Base-by-base conservation (phyloP, 805 yeast genomes). In the Schizosaccharomyces cryophilus region DNA sequence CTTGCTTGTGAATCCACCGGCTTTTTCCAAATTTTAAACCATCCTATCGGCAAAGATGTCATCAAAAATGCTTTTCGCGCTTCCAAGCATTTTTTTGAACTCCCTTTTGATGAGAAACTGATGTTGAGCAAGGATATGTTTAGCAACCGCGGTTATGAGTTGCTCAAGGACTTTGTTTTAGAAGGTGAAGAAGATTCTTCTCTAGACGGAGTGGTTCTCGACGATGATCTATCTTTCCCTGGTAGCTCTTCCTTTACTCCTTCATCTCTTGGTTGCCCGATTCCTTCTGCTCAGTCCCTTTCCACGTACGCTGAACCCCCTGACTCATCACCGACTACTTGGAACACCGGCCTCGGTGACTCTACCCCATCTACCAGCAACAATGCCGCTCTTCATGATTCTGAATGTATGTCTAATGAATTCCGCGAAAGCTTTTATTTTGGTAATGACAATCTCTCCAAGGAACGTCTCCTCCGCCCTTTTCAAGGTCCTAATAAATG, bases 101-200 rank as follows among this genome's bases (percentile, higher is more conserved):
- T 56, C 9, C 60, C 60, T 1, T 40, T 56, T 24, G 60, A 56
- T 19, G 60, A 56, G 21, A 56, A 56, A 24, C 60, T 56, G 4
- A 30, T 17, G 30, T 15, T 56, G 42, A 40, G 47, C 45, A 56
- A 56, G 42, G 47, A 40, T n/a, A 56, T 38, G 42, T 56, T 35
- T 42, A 56, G 56, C 47, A 56, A 56, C 47, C 42, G 60, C 15
- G 60, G 60, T 17, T 56, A 56, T n/a, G 60, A 56, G 47, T 40
- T 56, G 47, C 17, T 56, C 17, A 19, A 40, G 30, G 42, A 35
- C 15, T 40, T 38, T 19, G 30, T 56, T 26, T 40, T 56, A 6
- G 60, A 56, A 19, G 56, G 56, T 35, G 56, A 51, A 13, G 56
- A 51, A 15, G 56, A 51, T 15, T 51, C 56, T 5, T 29, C 30